Percentiles rank a stretch among this genome's conserved stretches.
phyloP scores from a whole-genome alignment of 1,139 yeast genomes.

The Komagataea norvegica region DNA sequence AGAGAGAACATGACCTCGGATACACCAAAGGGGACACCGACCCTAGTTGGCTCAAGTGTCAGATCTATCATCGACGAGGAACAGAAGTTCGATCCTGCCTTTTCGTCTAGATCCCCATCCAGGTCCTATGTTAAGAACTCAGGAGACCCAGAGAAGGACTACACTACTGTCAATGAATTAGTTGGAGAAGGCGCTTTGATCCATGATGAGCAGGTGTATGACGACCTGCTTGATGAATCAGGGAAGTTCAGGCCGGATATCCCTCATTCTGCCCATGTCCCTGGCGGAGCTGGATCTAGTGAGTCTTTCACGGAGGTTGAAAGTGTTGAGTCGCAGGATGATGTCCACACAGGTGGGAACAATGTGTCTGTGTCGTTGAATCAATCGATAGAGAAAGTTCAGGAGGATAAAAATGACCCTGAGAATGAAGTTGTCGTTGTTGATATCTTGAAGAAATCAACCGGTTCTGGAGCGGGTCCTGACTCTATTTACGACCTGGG shows the following conservation, averaged over 20 bases:
- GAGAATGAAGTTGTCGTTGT: conserved; percentile 20
- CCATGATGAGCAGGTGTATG: conserved; percentile 51
- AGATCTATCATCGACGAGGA: conserved; percentile 21
- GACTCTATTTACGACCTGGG: conserved; percentile 11
- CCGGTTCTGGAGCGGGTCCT: neutral
- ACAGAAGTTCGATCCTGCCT: conserved; percentile 7
- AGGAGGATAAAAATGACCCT: conserved; percentile 12
- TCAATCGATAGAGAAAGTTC: conserved; percentile 14
- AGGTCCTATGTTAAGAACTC: conserved; percentile 8
- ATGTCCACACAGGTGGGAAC: neutral
- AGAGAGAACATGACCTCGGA: conserved; percentile 1
- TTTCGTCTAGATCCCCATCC: conserved; percentile 16
- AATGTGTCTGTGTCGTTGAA: neutral
- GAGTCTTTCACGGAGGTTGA: conserved; percentile 9
- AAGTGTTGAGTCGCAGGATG: conserved; percentile 5
- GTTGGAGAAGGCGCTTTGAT: conserved; percentile 57
- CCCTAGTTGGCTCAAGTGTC: conserved; percentile 23
- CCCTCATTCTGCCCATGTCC: conserved; percentile 13
- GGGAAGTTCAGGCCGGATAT: conserved; percentile 41
- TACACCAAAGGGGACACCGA: conserved; percentile 12
- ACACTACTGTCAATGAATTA: conserved; percentile 50
- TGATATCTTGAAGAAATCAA: conserved; percentile 15
- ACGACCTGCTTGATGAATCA: conserved; percentile 44
- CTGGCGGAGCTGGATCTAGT: conserved; percentile 11
- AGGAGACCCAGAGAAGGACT: conserved; percentile 13